Evolutionary conservation across 495 filamentous ascomycete genomes (phyloP).

Genomic region (Penicillium tannophilum): DNA sequence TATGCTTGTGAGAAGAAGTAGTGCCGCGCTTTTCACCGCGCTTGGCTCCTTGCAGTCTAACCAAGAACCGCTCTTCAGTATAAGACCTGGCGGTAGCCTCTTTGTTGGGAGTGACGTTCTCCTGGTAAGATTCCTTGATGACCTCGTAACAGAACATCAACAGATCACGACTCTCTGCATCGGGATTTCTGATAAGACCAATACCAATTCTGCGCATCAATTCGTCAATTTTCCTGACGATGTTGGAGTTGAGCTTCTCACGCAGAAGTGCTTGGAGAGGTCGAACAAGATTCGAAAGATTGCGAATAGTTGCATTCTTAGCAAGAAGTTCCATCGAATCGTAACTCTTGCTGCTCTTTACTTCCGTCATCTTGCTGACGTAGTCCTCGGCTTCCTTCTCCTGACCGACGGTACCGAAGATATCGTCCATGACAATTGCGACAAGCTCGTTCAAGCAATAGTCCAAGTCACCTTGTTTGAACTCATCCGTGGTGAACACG

Average conservation of each 20-base stretch:
- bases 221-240: constrained; percentile 87
- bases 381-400: constrained; percentile 98
- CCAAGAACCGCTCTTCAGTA: constrained; percentile 69
- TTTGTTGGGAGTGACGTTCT: constrained; percentile 34
- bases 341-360: constrained; percentile 95
- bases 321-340: constrained; percentile 96
- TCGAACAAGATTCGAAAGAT: constrained; percentile 71
- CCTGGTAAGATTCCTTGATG: constrained; percentile 79
- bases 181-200: constrained; percentile 78
- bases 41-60: constrained; percentile 73
- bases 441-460: constrained; percentile 81
- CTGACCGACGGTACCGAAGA: constrained; percentile 91
- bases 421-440: constrained; percentile 92
- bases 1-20: constrained; percentile 76
- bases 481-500: constrained; percentile 69
- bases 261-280: constrained; percentile 76
- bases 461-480: constrained; percentile 81
- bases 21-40: constrained; percentile 61
- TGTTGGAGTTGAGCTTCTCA: constrained; percentile 78
- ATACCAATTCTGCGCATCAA: constrained; percentile 79
- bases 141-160: constrained; percentile 93
- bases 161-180: constrained; percentile 72
- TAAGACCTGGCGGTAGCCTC: constrained; percentile 51
- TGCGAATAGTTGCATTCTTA: constrained; percentile 70
- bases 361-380: constrained; percentile 92